Percentiles rank a stretch among this genome's conserved stretches.
phyloP scores from a whole-genome alignment of 192 early-diverging fungal species.

The Helicostylum pulchrum region DNA sequence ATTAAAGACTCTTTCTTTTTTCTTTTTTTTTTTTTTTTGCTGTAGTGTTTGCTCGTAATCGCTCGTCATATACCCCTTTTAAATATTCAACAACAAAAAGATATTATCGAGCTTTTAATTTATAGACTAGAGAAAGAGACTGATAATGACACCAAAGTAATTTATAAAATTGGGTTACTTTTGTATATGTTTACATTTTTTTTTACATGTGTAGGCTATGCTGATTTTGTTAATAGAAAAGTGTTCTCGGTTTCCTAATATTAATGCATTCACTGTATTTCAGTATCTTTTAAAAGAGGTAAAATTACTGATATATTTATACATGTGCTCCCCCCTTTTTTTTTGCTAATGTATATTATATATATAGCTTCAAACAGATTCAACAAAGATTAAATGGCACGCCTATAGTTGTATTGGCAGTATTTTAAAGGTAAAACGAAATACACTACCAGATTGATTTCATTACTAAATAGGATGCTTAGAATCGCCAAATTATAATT shows the following conservation, averaged over 20 bases:
- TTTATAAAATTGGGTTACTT: too few species aligned
- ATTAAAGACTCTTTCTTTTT: too few species aligned
- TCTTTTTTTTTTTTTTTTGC: too few species aligned
- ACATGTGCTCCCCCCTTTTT: not conserved
- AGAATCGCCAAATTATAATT: slow-evolving; percentile 3
- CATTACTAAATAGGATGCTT: not conserved
- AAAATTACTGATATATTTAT: not conserved
- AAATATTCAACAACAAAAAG: slow-evolving; percentile 15
- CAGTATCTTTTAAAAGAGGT: slow-evolving; percentile 14
- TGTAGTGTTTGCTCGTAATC: slow-evolving; percentile 15
- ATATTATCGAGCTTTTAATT: slow-evolving; percentile 2
- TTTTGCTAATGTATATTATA: not conserved
- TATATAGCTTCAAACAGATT: slow-evolving; percentile 12
- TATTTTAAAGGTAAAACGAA: slow-evolving; percentile 6
- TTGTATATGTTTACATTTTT: not conserved
- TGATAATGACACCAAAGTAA: slow-evolving; percentile 17
- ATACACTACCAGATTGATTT: too few species aligned
- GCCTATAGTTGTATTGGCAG: slow-evolving; percentile 20
- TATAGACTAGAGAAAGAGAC: slow-evolving; percentile 3
- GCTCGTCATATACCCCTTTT: slow-evolving; percentile 5
- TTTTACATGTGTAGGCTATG: slow-evolving; percentile 3
- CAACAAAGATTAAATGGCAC: slow-evolving; percentile 27
- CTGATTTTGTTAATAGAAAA: slow-evolving; percentile 22
- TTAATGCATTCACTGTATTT: not conserved
- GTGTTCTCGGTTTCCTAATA: not conserved